Base-by-base conservation (phyloP, 2,329 filamentous ascomycete species). In the Aureobasidium melanogenum region DNA sequence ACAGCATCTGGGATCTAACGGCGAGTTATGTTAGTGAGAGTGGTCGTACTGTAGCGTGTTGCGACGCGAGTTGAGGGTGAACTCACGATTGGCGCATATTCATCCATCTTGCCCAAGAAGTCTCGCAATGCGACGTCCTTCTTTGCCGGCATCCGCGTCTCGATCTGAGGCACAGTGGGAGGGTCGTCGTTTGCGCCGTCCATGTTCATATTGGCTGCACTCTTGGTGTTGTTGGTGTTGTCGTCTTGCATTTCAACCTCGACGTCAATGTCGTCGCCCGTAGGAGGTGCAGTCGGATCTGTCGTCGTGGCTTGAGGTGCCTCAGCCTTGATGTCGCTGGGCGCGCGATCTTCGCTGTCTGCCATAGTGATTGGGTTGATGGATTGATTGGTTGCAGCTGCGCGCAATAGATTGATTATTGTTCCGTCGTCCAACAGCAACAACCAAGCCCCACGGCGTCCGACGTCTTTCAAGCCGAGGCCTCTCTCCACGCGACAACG, bases 21-120 rank as follows among this genome's bases (percentile, higher is more conserved):
- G 10, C 2, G 22, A 24, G 30, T 19, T 15, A 22, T 38, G 30
- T 59, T 5, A 61, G 43, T 58, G 43, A 57, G 8, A 32, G 48
- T 34, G 24, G n/a, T 32, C n/a, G 5, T 24, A 28, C 3, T 32
- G 34, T n/a, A 24, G 24, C n/a, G 41, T 46, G 39, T 44, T 57
- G 54, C 41, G 39, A 17, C 55, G 32, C 30, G 46, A n/a, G 22
- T 51, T 55, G 56, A 38, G 34, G 19, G 28, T n/a, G 59, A 50
- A 78, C 88, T 66, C 82, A 97, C 92, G 70, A 99, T 96, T 12
- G 94, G 94, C 63, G 94, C 91, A 76, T 94, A 97, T 70, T 99
- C 94, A 72, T 99, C 94, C 88, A 99, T 97, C 80, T 96, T 97
- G 66, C 84, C 83, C 19, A 99, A 76, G 71, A 99, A 97, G 75